Evolutionary conservation across 1,139 yeast species (phyloP).

Genomic region (Blastobotrys indianensis): DNA sequence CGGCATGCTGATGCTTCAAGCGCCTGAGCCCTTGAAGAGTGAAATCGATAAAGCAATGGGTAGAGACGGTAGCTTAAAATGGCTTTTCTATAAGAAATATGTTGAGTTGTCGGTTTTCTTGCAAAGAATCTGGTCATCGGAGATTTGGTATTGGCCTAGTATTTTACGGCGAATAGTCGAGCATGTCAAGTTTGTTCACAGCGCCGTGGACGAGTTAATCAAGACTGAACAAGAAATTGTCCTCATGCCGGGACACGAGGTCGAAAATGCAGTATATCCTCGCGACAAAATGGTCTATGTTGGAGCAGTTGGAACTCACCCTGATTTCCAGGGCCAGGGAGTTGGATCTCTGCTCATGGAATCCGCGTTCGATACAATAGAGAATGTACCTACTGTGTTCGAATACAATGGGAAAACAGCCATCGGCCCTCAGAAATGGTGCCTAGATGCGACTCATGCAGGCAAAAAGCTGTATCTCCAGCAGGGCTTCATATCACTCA

Average conservation of each 20-base stretch:
- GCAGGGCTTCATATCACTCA: not conserved
- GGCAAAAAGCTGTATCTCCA: constrained; percentile 5
- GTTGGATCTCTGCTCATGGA: constrained; percentile 5
- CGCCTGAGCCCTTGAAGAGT: too few species aligned
- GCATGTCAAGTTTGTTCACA: too few species aligned
- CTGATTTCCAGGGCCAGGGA: constrained; percentile 8
- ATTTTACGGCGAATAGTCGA: too few species aligned
- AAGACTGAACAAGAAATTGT: not conserved
- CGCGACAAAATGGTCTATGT: constrained; percentile 6
- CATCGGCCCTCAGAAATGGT: constrained; percentile 8
- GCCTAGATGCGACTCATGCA: constrained; percentile 8
- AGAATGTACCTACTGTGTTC: constrained; percentile 7
- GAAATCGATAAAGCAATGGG: too few species aligned
- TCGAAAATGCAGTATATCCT: not conserved
- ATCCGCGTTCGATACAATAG: constrained; percentile 3
- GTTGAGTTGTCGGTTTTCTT: not conserved
- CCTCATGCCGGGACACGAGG: not conserved
- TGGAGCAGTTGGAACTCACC: constrained; percentile 1
- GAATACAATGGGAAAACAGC: not conserved
- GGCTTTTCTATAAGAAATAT: not conserved
- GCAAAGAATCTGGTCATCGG: not conserved
- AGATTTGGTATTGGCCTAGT: too few species aligned
- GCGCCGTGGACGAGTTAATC: too few species aligned
- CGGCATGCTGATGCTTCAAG: too few species aligned
- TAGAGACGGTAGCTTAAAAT: too few species aligned